Percentiles rank a stretch among this genome's conserved stretches.
phyloP scores from a whole-genome alignment of 2,329 filamentous ascomycete species.

The Hymenoscyphus scutula region DNA sequence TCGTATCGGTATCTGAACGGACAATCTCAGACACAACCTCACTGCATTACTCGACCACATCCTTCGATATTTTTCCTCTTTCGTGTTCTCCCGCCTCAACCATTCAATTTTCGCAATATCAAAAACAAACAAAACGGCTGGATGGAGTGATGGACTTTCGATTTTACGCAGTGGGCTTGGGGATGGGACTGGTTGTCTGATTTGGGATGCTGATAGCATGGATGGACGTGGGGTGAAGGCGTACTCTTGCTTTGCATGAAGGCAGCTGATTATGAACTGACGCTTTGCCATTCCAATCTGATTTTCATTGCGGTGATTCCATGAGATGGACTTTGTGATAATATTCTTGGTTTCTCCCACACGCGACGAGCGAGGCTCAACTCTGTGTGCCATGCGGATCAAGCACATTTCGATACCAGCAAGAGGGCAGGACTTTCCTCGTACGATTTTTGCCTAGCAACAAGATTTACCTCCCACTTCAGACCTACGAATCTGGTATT shows the following conservation, averaged over 20 bases:
- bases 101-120: slow-evolving; percentile 5
- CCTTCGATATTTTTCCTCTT: slow-evolving; percentile 13
- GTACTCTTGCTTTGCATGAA: slow-evolving; percentile 17
- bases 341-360: background rate
- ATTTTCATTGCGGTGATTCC: background rate
- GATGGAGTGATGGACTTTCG: slow-evolving; percentile 12
- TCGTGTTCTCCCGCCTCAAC: slow-evolving; percentile 9
- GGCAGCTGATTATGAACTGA: slow-evolving; percentile 15
- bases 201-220: slow-evolving; percentile 13
- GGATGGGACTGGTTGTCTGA: slow-evolving; percentile 6
- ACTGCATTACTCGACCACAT: slow-evolving; percentile 14
- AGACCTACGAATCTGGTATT: no score
- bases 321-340: slow-evolving; percentile 4
- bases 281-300: slow-evolving; percentile 4
- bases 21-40: slow-evolving; percentile 44
- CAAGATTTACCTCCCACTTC: no score
- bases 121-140: slow-evolving; percentile 5
- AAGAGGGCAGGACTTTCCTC: background rate
- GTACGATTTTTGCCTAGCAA: background rate
- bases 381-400: background rate
- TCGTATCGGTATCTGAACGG: slow-evolving; percentile 88
- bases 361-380: background rate
- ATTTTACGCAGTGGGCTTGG: slow-evolving; percentile 5
- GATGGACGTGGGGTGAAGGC: slow-evolving; percentile 11
- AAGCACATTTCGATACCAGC: background rate